Evolutionary conservation across 371 early-diverging fungal genomes (phyloP), one percentile per base, ranked within the genome.

Genomic region (Parasitella parasitica): DNA sequence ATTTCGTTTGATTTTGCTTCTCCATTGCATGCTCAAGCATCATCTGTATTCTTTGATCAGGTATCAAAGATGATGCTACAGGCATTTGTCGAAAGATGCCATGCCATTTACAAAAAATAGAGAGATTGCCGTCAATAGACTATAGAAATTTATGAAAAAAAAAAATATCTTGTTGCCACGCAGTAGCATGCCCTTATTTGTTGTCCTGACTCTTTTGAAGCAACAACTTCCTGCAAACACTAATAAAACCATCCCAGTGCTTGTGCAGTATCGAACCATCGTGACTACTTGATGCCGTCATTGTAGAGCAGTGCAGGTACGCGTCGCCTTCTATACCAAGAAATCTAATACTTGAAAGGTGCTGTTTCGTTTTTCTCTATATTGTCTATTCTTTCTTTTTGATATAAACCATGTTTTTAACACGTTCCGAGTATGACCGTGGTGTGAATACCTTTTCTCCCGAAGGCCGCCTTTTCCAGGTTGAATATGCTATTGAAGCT

Each of bases 391-490:
- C 43, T 26, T 13, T 26, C 6, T n/a, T 11, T 49, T 28, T 28
- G 26, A 49, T 52, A 38, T 56, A 43, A 43, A 35, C 8, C 52
- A 89, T 89, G 90, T 88, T 89, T 76, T 75, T 86, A 57, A 89
- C 89, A 63, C 88, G 94, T 62, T 90, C 93, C 62, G 97, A 97
- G 82, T 97, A 97, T 82, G 98, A 97, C 81, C 91, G 97, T 66
- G 99, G 99, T 54, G 99, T 98, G 64, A 98, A 97, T 80, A 98
- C 98, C 43, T 98, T 98, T 80, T 96, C 96, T 36, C 99, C 99
- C 54, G 99, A 99, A 80, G 99, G 99, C 56, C 94, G 98, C 66
- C 86, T 98, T 57, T 98, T 97, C 88, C 99, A 99, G 76, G 99
- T 99, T 59, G 98, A 99, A 82, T 99, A 99, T 74, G 99, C 98